Conservation (phyloP, 495 filamentous ascomycete genomes). For the Schizothecium vesticola region DNA sequence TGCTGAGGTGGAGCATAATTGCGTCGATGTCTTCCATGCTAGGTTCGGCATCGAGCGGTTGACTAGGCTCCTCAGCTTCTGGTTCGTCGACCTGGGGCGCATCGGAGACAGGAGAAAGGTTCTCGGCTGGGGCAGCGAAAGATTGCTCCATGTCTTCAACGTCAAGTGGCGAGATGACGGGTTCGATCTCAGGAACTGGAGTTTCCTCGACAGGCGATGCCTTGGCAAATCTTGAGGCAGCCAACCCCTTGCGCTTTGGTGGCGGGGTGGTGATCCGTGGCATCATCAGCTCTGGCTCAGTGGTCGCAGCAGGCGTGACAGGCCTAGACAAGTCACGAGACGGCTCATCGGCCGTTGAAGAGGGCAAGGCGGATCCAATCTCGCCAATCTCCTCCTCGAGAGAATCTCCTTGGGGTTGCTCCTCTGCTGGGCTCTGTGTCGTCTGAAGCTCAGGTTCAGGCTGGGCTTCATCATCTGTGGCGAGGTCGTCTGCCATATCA, state of each 20-base stretch:
- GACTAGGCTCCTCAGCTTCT: neutral
- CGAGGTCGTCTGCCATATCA: conserved; percentile 21
- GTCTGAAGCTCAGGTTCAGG: neutral
- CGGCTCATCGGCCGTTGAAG: neutral
- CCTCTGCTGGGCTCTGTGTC: neutral
- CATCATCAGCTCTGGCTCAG: conserved; percentile 14
- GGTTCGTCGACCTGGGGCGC: conserved; percentile 5
- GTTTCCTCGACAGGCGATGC: conserved; percentile 20
- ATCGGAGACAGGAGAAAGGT: conserved; percentile 3
- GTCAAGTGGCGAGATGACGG: conserved; percentile 24
- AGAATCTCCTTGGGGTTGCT: conserved; percentile 6
- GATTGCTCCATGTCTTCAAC: conserved; percentile 13
- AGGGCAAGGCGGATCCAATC: neutral
- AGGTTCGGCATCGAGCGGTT: conserved; percentile 33
- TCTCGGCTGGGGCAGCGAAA: conserved; percentile 7
- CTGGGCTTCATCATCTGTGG: conserved; percentile 1
- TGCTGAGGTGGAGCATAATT: conserved; percentile 76
- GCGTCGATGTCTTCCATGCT: conserved; percentile 79
- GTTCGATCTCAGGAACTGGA: conserved; percentile 27
- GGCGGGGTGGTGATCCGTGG: conserved; percentile 23
- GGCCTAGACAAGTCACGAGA: neutral
- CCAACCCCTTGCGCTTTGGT: conserved; percentile 26
- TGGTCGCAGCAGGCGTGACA: neutral
- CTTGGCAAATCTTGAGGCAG: conserved; percentile 31
- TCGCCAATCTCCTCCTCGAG: conserved; percentile 9